Evolutionary conservation across 441 rosid genomes (phyloP).

Genomic region (Breynia disticha): DNA sequence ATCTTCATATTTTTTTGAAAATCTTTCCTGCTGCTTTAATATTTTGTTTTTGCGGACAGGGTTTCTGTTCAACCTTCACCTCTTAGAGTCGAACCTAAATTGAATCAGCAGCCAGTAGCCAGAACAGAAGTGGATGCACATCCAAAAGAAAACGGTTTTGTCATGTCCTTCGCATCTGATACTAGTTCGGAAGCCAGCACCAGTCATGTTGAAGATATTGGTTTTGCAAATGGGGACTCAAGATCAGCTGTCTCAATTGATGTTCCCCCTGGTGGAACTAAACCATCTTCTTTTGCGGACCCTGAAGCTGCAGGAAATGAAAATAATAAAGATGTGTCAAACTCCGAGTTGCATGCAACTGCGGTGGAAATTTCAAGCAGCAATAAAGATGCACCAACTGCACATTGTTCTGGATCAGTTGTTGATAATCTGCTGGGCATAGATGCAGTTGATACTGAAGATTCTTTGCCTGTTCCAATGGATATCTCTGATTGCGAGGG

Average conservation of each 20-base stretch:
- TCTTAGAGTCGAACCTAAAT: slow-evolving; percentile 32
- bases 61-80: slow-evolving; percentile 51
- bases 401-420: slow-evolving; percentile 7
- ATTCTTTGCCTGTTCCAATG: slow-evolving; percentile 5
- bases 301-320: slow-evolving; percentile 12
- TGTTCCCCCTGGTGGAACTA: slow-evolving; percentile 8
- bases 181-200: neutral
- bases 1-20: neutral
- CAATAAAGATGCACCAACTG: slow-evolving; percentile 7
- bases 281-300: slow-evolving; percentile 7
- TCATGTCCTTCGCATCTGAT: neutral
- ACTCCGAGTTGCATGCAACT: slow-evolving; percentile 13
- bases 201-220: neutral
- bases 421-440: slow-evolving; percentile 10
- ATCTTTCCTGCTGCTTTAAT: no score
- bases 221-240: neutral
- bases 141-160: slow-evolving; percentile 20
- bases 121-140: slow-evolving; percentile 17
- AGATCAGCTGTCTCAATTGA: slow-evolving; percentile 18
- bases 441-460: slow-evolving; percentile 10
- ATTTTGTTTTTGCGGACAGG: slow-evolving; percentile 26
- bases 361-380: slow-evolving; percentile 7
- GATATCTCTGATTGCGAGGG: slow-evolving; percentile 11
- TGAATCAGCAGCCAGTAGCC: slow-evolving; percentile 20
- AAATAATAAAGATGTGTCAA: slow-evolving; percentile 10